Percentiles rank a stretch among this genome's conserved stretches.
phyloP scores from a whole-genome alignment of 2,329 filamentous ascomycete species.

The Elsinoe arachidis region DNA sequence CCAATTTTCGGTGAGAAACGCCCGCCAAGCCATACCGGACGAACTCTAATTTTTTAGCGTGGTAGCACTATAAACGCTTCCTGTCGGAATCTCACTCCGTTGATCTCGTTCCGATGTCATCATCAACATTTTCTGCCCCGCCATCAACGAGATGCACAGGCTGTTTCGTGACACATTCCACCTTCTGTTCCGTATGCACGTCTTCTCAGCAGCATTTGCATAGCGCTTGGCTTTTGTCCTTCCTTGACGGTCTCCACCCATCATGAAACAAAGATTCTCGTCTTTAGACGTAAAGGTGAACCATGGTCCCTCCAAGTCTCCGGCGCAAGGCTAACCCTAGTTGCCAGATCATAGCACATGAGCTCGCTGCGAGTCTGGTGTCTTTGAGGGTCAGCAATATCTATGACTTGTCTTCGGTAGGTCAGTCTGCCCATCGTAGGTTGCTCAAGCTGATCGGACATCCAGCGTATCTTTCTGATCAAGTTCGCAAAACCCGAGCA shows the following conservation, averaged over 20 bases:
- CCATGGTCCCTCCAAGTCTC: no score
- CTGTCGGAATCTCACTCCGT: background rate
- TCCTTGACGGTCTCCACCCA: background rate
- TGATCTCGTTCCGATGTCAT: constrained; percentile 5
- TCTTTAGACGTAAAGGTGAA: constrained; percentile 66
- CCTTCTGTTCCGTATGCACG: background rate
- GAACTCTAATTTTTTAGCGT: no score
- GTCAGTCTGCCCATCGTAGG: background rate
- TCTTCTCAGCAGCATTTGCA: background rate
- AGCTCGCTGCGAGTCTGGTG: constrained; percentile 70
- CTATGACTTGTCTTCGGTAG: constrained; percentile 81
- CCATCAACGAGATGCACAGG: constrained; percentile 2
- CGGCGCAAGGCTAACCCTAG: background rate
- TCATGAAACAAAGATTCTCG: constrained; percentile 72
- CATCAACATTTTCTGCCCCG: constrained; percentile 14
- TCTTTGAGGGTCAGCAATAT: constrained; percentile 81
- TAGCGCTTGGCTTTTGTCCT: background rate
- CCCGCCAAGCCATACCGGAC: no score
- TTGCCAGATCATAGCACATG: constrained; percentile 80
- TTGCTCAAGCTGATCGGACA: constrained; percentile 13
- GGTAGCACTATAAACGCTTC: no score
- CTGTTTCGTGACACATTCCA: background rate
- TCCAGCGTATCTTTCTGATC: constrained; percentile 76
- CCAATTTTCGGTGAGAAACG: no score
- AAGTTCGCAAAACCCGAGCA: constrained; percentile 88